Percentiles rank a stretch among this genome's conserved stretches.
Evolutionary conservation across 306 rosid species (phyloP).

Genomic region (Prunus persica): Prunus_persica_NCBIv2 NC_034016.1:253501-254000

Average conservation of each 20-base stretch:
- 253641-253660: too few species aligned
- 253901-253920: too few species aligned
- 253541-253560: too few species aligned
- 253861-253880: not conserved
- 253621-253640: too few species aligned
- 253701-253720: not conserved
- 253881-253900: not conserved
- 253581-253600: not conserved
- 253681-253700: not conserved
- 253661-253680: too few species aligned
- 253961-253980: too few species aligned
- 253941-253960: too few species aligned
- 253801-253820: not conserved
- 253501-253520: conserved; percentile 31
- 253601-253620: too few species aligned
- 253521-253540: conserved; percentile 12
- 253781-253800: not conserved
- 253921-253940: not conserved
- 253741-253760: not conserved
- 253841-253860: not conserved
- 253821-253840: too few species aligned
- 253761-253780: not conserved
- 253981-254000: too few species aligned
- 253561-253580: too few species aligned
- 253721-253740: conserved; percentile 1